Conservation (phyloP, 108 stramenopile genomes). For the Nitzschia palea region DNA sequence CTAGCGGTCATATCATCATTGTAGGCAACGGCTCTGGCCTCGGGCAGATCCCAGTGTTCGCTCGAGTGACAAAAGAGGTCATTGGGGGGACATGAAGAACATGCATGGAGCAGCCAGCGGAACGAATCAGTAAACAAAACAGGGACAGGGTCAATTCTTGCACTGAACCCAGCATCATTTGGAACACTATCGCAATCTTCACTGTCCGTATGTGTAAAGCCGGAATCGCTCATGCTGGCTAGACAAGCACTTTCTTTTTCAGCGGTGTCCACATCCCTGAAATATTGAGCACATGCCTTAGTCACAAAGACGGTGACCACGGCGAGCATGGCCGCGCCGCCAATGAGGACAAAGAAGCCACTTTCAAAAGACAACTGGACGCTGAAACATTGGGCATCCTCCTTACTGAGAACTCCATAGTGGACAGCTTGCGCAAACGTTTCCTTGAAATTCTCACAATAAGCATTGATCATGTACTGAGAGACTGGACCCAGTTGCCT, state of each 20-base stretch:
- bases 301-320: conserved; percentile 44
- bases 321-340: conserved; percentile 46
- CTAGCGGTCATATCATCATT: neutral
- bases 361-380: conserved; percentile 55
- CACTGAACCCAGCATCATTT: conserved; percentile 37
- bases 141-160: conserved; percentile 37
- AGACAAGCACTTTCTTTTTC: neutral
- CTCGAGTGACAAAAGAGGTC: too few species aligned
- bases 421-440: conserved; percentile 58
- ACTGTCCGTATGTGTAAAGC: conserved; percentile 4
- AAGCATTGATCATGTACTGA: conserved; percentile 73
- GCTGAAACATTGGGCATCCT: conserved; percentile 81
- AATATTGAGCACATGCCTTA: conserved; percentile 46
- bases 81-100: too few species aligned
- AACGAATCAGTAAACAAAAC: conserved; percentile 59
- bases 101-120: conserved; percentile 43
- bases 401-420: conserved; percentile 61
- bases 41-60: conserved; percentile 8
- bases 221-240: neutral
- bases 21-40: conserved; percentile 4
- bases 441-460: conserved; percentile 58
- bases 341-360: conserved; percentile 58
- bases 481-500: conserved; percentile 68
- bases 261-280: conserved; percentile 15
- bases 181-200: conserved; percentile 5